Evolutionary conservation across 805 yeast genomes (phyloP), one percentile per base, ranked within the genome.

Genomic region (Saturnispora quitensis): DNA sequence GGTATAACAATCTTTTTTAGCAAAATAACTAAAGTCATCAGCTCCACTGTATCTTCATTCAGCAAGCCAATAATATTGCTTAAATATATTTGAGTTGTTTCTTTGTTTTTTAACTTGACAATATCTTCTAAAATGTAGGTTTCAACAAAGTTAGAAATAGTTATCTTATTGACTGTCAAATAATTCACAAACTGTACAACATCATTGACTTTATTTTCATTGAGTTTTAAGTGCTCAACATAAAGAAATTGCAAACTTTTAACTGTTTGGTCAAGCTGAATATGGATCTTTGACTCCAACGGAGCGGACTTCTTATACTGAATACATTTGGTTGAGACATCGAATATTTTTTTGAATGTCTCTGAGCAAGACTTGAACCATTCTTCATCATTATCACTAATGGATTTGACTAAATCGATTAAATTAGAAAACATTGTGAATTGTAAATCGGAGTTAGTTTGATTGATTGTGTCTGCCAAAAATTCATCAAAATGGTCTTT

Each of bases 261-360:
- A 25, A 86, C 69, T 0, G 93, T 81, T 61, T 85, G 89, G 34
- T 77, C 83, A 3, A 87, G 73, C 61, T 85, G 87, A 61, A 89
- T 77, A 54, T 83, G 87, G 18, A 80, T 71, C 1, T 82, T 70
- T 0, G 89, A 81, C 2, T 78, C 73, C 52, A 81, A 64, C 0
- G 78, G 66, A 1, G 77, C 66, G 2, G 66, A 57, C 43, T 66
- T 62, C 40, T 76, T 73, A 38, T 75, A 67, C 2, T 65, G 60
- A 1, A 72, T 64, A 20, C 83, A 72, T 12, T 69, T 75, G 31
- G 72, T 72, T 1, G 77, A 68, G 33, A 77, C 54, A 0, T 68
- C 66, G 3, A 75, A 70, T 44, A 81, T 61, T 22, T 70, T 68
- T 24, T 70, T 62, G 24, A 83, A 61, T 1, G 77, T 51, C 1